phyloP scores from a whole-genome alignment of 345 rosid species.

The Hibiscus tridactylites region DNA sequence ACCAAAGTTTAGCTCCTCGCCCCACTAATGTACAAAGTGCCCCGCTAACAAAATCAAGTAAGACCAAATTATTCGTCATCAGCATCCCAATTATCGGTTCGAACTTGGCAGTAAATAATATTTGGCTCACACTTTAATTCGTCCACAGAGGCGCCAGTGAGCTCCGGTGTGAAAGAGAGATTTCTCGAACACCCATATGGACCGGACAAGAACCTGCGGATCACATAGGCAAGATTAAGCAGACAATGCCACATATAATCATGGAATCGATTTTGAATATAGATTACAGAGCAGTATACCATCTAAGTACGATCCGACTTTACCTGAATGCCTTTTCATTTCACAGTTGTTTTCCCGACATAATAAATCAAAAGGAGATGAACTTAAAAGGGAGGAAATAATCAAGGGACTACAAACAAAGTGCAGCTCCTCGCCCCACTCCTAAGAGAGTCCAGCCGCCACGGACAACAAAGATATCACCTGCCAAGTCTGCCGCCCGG shows the following conservation, averaged over 20 bases:
- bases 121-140: slow-evolving; percentile 35
- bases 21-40: background rate
- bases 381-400: background rate
- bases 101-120: background rate
- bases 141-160: slow-evolving; percentile 86
- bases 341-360: too few species aligned
- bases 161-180: slow-evolving; percentile 83
- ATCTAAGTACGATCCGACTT: background rate
- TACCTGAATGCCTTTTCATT: background rate
- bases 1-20: too few species aligned
- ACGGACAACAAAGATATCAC: too few species aligned
- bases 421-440: too few species aligned
- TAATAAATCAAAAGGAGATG: background rate
- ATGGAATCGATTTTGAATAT: background rate
- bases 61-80: background rate
- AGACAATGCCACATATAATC: background rate
- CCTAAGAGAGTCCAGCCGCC: too few species aligned
- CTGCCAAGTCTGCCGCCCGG: too few species aligned
- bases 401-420: background rate
- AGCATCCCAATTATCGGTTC: background rate
- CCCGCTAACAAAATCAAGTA: slow-evolving; percentile 18
- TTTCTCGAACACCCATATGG: slow-evolving; percentile 94
- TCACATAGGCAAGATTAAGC: slow-evolving; percentile 5
- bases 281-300: background rate
- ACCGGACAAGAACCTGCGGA: slow-evolving; percentile 68